Evolutionary conservation across 2,329 filamentous ascomycete species (phyloP).

Genomic region (Cercospora zeina): DNA sequence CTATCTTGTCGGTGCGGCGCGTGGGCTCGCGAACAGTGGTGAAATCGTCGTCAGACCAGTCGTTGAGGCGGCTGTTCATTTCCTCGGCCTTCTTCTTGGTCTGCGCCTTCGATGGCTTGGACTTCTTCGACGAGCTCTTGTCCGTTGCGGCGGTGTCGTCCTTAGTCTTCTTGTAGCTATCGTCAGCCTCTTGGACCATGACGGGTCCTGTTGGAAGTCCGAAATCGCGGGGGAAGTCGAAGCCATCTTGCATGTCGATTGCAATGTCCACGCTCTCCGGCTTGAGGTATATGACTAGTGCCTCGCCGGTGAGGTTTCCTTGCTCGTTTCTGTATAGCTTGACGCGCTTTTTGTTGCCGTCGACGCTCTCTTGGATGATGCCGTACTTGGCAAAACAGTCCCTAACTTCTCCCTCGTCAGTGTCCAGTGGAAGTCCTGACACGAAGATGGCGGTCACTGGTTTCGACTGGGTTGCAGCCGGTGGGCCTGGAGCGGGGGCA

Average conservation of each 20-base stretch:
- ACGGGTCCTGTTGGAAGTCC: conserved; percentile 56
- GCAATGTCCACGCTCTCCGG: conserved; percentile 88
- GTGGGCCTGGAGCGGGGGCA: conserved; percentile 10
- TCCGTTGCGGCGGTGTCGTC: conserved; percentile 51
- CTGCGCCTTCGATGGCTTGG: conserved; percentile 61
- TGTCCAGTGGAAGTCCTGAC: conserved; percentile 79
- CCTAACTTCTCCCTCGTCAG: conserved; percentile 75
- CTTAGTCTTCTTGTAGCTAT: conserved; percentile 85
- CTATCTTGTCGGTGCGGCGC: conserved; percentile 69
- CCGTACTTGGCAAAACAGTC: conserved; percentile 85
- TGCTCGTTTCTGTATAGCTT: conserved; percentile 85
- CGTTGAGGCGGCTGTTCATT: conserved; percentile 81
- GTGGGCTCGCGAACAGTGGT: conserved; percentile 54
- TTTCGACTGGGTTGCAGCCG: conserved; percentile 11
- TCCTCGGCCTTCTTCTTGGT: conserved; percentile 90
- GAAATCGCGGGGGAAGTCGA: conserved; percentile 68
- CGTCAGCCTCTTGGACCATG: conserved; percentile 75
- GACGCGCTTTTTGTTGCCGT: conserved; percentile 81
- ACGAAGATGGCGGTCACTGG: conserved; percentile 82
- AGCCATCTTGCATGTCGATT: conserved; percentile 77
- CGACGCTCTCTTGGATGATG: conserved; percentile 91
- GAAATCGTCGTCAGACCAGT: conserved; percentile 91
- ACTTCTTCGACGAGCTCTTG: conserved; percentile 38
- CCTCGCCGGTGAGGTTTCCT: conserved; percentile 90
- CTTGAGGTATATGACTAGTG: conserved; percentile 87